Evolutionary conservation across 1,284 basidiomycete species (phyloP).

Genomic region (Fereydounia khargensis): DNA sequence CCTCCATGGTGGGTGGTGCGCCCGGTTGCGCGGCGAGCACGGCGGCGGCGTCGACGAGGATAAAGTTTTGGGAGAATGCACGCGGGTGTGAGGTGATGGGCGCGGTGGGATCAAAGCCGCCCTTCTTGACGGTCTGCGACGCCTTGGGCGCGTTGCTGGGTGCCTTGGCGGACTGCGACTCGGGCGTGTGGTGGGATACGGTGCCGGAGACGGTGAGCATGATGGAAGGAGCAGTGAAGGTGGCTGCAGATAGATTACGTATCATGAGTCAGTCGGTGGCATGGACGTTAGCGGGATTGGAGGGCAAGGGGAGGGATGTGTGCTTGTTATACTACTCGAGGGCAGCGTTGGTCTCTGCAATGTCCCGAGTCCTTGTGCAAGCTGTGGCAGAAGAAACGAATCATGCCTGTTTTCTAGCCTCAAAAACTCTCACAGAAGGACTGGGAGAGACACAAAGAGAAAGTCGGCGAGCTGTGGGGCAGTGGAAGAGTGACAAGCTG

Average conservation of each 20-base stretch:
- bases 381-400: too few species aligned
- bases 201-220: conserved; percentile 44
- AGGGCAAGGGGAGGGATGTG: conserved; percentile 11
- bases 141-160: conserved; percentile 42
- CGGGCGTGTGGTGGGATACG: conserved; percentile 52
- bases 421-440: too few species aligned
- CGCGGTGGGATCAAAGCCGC: conserved; percentile 35
- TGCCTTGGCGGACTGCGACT: conserved; percentile 31
- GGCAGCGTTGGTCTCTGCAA: conserved; percentile 6
- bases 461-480: too few species aligned
- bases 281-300: neutral
- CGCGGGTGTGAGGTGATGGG: conserved; percentile 41
- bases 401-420: too few species aligned
- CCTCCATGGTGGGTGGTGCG: conserved; percentile 5
- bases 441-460: too few species aligned
- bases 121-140: conserved; percentile 25
- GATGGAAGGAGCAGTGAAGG: conserved; percentile 35
- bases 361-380: conserved; percentile 38
- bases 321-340: conserved; percentile 50
- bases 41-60: conserved; percentile 30
- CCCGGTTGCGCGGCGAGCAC: conserved; percentile 11
- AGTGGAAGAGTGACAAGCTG: too few species aligned
- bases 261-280: conserved; percentile 3
- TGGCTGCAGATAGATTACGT: conserved; percentile 7
- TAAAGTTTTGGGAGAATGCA: conserved; percentile 48